Evolutionary conservation across 2,329 filamentous ascomycete species (phyloP).

Genomic region (Alternaria arborescens): DNA sequence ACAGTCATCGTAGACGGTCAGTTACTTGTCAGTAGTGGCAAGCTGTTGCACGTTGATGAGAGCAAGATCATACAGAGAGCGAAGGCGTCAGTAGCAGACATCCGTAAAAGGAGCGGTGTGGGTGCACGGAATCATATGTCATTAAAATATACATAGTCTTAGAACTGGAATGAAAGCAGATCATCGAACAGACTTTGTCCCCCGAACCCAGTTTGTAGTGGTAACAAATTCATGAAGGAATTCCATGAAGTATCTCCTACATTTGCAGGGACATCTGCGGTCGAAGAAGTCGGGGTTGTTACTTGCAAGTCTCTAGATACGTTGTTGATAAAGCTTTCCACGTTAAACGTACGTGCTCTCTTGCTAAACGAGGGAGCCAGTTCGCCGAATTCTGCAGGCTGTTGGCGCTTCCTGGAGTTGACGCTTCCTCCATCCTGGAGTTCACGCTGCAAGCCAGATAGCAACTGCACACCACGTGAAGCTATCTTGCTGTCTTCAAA

Average conservation of each 20-base stretch:
- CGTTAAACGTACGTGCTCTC: slow-evolving; percentile 13
- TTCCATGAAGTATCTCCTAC: slow-evolving; percentile 10
- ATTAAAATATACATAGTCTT: slow-evolving; percentile 19
- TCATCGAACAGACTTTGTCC: slow-evolving; percentile 22
- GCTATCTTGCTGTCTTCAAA: slow-evolving; percentile 25
- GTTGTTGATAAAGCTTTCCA: slow-evolving; percentile 16
- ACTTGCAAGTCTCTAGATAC: slow-evolving; percentile 18
- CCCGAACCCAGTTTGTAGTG: slow-evolving; percentile 19
- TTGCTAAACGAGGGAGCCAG: background rate
- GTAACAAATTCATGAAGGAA: slow-evolving; percentile 15
- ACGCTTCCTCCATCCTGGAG: slow-evolving; percentile 5
- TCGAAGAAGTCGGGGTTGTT: slow-evolving; percentile 2
- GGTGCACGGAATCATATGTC: slow-evolving; percentile 39
- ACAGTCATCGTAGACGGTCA: slow-evolving; percentile 30
- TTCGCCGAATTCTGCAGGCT: background rate
- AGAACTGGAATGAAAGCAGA: slow-evolving; percentile 15
- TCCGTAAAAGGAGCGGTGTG: slow-evolving; percentile 29
- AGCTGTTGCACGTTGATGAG: slow-evolving; percentile 20
- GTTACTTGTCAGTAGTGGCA: slow-evolving; percentile 21
- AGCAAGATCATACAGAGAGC: slow-evolving; percentile 16
- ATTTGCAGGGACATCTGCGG: background rate
- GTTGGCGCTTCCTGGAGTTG: slow-evolving; percentile 11
- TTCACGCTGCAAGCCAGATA: slow-evolving; percentile 18
- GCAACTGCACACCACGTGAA: slow-evolving; percentile 21
- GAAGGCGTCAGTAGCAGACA: slow-evolving; percentile 19